Percentiles rank a stretch among this genome's conserved stretches.
Evolutionary conservation across 345 rosid species (phyloP).

Genomic region (Lepidium aucheri): DNA sequence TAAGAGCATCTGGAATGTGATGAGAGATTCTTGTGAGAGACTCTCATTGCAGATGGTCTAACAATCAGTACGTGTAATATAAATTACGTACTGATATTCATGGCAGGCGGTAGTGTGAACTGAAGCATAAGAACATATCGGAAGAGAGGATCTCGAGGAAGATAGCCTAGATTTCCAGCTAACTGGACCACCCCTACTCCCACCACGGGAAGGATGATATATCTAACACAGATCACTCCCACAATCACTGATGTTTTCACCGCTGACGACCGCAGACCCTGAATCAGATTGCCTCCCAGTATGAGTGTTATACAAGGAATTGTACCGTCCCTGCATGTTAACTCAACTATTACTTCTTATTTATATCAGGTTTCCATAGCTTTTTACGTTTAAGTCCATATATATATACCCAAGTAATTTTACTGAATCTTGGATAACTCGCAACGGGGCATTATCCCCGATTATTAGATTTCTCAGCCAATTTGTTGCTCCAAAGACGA

Average conservation of each 20-base stretch:
- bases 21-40: no score
- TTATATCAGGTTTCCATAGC: background rate
- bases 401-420: slow-evolving; percentile 62
- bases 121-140: slow-evolving; percentile 74
- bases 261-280: slow-evolving; percentile 66
- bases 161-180: slow-evolving; percentile 61
- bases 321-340: slow-evolving; percentile 75
- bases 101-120: slow-evolving; percentile 85
- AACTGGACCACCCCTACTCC: slow-evolving; percentile 66
- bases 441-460: slow-evolving; percentile 63
- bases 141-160: slow-evolving; percentile 69
- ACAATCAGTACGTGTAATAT: background rate
- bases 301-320: slow-evolving; percentile 88
- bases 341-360: background rate
- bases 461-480: slow-evolving; percentile 72
- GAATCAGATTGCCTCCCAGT: slow-evolving; percentile 83
- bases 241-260: slow-evolving; percentile 43
- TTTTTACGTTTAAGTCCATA: background rate
- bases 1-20: no score
- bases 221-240: slow-evolving; percentile 58
- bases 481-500: slow-evolving; percentile 56
- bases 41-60: no score
- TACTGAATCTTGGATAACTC: slow-evolving; percentile 74
- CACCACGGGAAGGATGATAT: slow-evolving; percentile 45
- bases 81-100: slow-evolving; percentile 57